Evolutionary conservation across 75 land plant genomes (phyloP), one percentile per base, ranked within the genome.

Genomic region (Sequoia sempervirens): DNA sequence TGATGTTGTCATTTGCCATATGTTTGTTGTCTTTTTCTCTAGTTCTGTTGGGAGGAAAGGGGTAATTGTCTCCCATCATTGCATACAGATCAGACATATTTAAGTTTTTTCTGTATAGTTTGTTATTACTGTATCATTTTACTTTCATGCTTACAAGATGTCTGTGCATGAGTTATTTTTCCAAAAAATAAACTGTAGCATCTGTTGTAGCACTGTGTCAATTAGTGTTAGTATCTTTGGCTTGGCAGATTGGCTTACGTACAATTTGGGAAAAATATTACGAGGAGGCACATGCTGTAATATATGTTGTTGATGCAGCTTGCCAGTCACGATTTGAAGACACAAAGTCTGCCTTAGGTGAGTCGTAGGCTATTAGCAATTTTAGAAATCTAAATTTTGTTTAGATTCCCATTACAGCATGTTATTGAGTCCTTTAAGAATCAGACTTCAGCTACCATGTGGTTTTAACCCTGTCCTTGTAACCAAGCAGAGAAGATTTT

Each of bases 261-360:
- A 90, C 94, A 84, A 96, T 96, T 38, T 96, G 99, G 99, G 99
- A 96, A 85, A 96, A 96, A 80, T 96, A 96, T 85, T 96, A 93
- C 87, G 99, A 96, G 61, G 99, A 96, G 84, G 97, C 99, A 75
- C 97, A 96, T 92, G 96, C 96, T 43, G 84, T 96, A n/a, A 86
- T 96, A n/a, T 96, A 87, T 88, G 97, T 96, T 7, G 92, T 96
- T 73, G 99, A 96, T 91, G 95, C 99, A 82, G 91, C 93, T 80
- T 90, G 92, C 81, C 90, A 92, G 53, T 86, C 97, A 38, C 90
- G 96, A 3, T 92, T 96, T 90, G 98, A 95, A 88, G 99, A 96
- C 76, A 84, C 99, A 53, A 96, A 96, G 82, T 92, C 97, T 84
- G 99, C 96, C 23, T 85, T 96, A 30, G 97, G 97, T 94, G 85